Evolutionary conservation across 2,329 filamentous ascomycete genomes (phyloP), one percentile per base, ranked within the genome.

Genomic region (Pseudogymnoascus sp.): DNA sequence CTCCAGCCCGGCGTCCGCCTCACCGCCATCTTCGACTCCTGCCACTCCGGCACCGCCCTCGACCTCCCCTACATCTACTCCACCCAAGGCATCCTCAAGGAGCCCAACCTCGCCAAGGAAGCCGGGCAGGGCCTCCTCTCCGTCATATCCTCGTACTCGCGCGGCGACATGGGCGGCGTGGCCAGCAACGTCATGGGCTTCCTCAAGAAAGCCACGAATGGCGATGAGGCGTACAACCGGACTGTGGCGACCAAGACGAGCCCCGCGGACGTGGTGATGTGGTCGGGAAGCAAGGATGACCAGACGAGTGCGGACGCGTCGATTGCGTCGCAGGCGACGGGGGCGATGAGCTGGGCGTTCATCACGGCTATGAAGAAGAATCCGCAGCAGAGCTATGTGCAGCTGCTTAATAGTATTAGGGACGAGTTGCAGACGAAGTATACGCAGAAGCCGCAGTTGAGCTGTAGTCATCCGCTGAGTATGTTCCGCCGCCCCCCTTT

Each of bases 321-420:
- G 29, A 97, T 97, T 68, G 85, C 83, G 45, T 86, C 91, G 63
- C 83, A 97, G 77, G 93, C 94, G 35, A 99, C 94, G 0, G 94
- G 94, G 62, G 94, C 94, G 75, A 97, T 99, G 94, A 96, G 92
- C 3, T 97, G 90, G 86, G 94, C 94, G 2, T 99, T 99, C 75
- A 94, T 99, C 74, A 86, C 83, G 1, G 88, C 92, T 19, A 82
- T 97, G 71, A 92, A 90, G 80, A 91, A 92, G 79, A 96, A 96
- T 72, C 91, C 91, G 0, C 88, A 96, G 73, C 94, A 97, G 79
- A 96, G 89, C 77, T 99, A 99, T 72, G 90, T 97, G 60, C 88
- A 97, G 79, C 80, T 99, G 63, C 83, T 99, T 68, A 97, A 97
- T 81, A 96, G 88, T 75, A 92, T 99, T 71, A 90, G 94, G 63